These are phyloP conservation scores for Jamesozyma rosinii DNA, from an alignment of 805 yeast genomes.

Conservation along the genomic window DNA sequence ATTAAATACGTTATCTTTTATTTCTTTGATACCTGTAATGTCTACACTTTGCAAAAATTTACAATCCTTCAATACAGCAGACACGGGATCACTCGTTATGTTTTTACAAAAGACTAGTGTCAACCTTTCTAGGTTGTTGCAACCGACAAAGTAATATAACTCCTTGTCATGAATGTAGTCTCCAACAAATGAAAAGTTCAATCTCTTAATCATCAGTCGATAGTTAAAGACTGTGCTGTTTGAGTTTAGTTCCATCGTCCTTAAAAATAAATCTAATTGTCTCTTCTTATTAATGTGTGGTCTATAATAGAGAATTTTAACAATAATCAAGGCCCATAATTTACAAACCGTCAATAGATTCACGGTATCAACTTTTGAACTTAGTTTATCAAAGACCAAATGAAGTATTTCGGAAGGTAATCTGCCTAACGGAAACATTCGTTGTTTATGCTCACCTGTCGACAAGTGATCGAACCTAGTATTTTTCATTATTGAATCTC, in stretches of 20 bases:
- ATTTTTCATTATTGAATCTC: not conserved
- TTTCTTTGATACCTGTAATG: constrained; percentile 63
- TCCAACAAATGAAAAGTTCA: constrained; percentile 71
- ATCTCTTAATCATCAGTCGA: constrained; percentile 60
- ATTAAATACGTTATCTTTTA: constrained; percentile 59
- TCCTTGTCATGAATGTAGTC: constrained; percentile 56
- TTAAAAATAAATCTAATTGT: constrained; percentile 36
- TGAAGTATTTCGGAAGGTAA: constrained; percentile 52
- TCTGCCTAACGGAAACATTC: constrained; percentile 22
- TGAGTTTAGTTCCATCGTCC: constrained; percentile 22
- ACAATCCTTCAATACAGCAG: constrained; percentile 54
- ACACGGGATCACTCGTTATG: constrained; percentile 52
- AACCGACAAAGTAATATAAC: constrained; percentile 51
- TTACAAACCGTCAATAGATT: constrained; percentile 64
- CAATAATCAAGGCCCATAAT: constrained; percentile 67
- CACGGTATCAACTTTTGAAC: constrained; percentile 50
- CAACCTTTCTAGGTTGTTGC: constrained; percentile 72
- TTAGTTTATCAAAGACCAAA: constrained; percentile 55
- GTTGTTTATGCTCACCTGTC: not conserved
- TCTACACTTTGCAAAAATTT: constrained; percentile 74
- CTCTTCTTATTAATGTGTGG: constrained; percentile 60
- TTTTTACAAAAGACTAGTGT: constrained; percentile 74
- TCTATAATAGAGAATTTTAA: constrained; percentile 80
- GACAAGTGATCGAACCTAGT: not conserved
- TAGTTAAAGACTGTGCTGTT: constrained; percentile 54